Evolutionary conservation across 2,329 filamentous ascomycete species (phyloP), one percentile per base, ranked within the genome.

Genomic region (Monosporascus cannonballus): DNA sequence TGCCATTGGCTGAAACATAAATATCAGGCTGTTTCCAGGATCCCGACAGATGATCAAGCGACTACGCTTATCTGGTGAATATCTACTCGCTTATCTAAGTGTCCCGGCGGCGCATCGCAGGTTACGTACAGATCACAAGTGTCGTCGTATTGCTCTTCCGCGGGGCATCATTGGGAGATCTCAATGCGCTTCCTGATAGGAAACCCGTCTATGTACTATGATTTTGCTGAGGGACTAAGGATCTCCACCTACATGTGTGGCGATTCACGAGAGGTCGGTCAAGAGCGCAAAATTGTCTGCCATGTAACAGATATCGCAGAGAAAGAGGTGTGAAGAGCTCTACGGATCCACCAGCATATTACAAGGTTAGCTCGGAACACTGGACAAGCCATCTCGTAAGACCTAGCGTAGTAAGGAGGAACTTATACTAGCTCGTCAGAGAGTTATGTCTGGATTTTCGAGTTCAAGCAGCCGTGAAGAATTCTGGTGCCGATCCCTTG

Each of bases 401-500:
- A 20, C 39, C 6, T 20, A 42, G 39, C 9, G 8, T 24, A 6
- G 39, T 34, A 34, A 34, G 11, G 11, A 14, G 30, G 30, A 34
- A 34, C 11, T 14, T 34, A 34, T 34, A 14, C 30, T 34, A 34
- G 30, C 30, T 34, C 30, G 9, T 34, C 30, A 34, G 11, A 34
- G 11, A 34, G 30, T 34, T 34, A 14, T 59, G 52, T 52, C 56
- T 57, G 56, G 49, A 51, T 50, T 52, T 58, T 46, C 54, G 53
- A 54, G 52, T 50, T 56, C 45, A 49, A 45, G 49, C 36, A 45
- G 54, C 57, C 6, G 59, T 59, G 58, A 59, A 53, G 55, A 61
- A 57, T 54, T 54, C 54, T 47, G 53, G 51, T 55, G 56, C 55
- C 55, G 55, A 61, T 60, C 61, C 9, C 42, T 46, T 25, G 42